Conservation (phyloP, 2,329 filamentous ascomycete species). For the Venturia oleaginea region DNA sequence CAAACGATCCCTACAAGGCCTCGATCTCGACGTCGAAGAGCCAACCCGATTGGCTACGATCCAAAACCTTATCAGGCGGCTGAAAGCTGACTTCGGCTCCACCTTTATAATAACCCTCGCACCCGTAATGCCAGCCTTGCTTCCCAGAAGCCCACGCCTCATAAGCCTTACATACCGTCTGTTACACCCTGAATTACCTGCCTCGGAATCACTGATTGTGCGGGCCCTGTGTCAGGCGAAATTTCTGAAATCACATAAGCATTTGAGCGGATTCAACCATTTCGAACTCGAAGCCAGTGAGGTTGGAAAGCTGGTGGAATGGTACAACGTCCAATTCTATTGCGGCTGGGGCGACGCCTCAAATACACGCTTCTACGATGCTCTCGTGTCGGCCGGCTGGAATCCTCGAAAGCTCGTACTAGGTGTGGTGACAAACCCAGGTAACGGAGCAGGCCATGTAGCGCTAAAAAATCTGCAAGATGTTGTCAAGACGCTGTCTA, state of each 20-base stretch:
- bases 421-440: conserved; percentile 70
- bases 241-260: conserved; percentile 46
- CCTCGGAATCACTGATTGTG: conserved; percentile 18
- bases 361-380: conserved; percentile 41
- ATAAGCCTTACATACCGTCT: conserved; percentile 22
- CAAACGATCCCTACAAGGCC: conserved; percentile 36
- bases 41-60: conserved; percentile 57
- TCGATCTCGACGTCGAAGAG: conserved; percentile 52
- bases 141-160: conserved; percentile 21
- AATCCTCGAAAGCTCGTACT: conserved; percentile 63
- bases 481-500: conserved; percentile 48
- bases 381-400: conserved; percentile 57
- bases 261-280: conserved; percentile 78
- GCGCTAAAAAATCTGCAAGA: conserved; percentile 44
- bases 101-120: conserved; percentile 71
- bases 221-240: conserved; percentile 81
- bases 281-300: conserved; percentile 52
- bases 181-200: conserved; percentile 15
- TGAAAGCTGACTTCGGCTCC: conserved; percentile 55
- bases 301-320: conserved; percentile 49
- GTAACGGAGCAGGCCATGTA: conserved; percentile 58
- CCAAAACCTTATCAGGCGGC: conserved; percentile 39
- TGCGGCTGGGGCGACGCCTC: conserved; percentile 72
- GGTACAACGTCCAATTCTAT: conserved; percentile 93
- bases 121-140: conserved; percentile 63